Conservation (phyloP, 83 land plant species). For the Diphasiastrum complanatum region DNA sequence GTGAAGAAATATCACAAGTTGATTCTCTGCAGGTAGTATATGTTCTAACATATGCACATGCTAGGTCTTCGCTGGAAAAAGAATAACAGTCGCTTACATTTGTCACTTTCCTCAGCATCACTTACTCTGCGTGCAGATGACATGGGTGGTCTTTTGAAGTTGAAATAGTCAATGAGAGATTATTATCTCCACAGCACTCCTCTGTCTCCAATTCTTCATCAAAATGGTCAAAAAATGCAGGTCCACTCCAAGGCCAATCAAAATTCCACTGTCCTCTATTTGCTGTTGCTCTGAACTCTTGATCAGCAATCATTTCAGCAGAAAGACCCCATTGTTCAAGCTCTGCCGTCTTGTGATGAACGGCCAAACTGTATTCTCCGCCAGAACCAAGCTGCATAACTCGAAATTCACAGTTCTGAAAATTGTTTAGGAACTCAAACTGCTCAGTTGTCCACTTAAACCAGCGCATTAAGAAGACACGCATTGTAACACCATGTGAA, state of each 20-base stretch:
- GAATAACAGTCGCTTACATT: too few relatives aligned
- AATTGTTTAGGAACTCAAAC: conserved; percentile 77
- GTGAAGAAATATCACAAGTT: too few relatives aligned
- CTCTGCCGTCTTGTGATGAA: conserved; percentile 67
- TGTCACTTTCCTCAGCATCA: too few relatives aligned
- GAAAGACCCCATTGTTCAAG: conserved; percentile 71
- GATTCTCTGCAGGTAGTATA: too few relatives aligned
- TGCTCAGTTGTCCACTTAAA: conserved; percentile 95
- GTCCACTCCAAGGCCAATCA: conserved; percentile 33
- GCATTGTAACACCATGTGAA: conserved; percentile 69
- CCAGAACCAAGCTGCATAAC: conserved; percentile 78
- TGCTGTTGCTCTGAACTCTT: conserved; percentile 60
- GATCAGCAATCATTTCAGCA: conserved; percentile 80
- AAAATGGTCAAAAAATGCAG: conserved; percentile 42
- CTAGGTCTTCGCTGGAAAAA: too few relatives aligned
- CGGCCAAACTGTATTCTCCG: conserved; percentile 86
- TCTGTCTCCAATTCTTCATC: too few relatives aligned
- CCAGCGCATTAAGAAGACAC: conserved; percentile 96
- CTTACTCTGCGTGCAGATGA: too few relatives aligned
- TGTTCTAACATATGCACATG: too few relatives aligned
- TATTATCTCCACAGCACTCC: too few relatives aligned
- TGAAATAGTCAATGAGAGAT: too few relatives aligned
- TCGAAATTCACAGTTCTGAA: conserved; percentile 57
- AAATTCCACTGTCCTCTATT: conserved; percentile 46
- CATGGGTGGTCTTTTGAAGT: too few relatives aligned